These are phyloP conservation scores for Russula dissimulans DNA, from an alignment of 768 basidiomycete species.

Conservation along the genomic window DNA sequence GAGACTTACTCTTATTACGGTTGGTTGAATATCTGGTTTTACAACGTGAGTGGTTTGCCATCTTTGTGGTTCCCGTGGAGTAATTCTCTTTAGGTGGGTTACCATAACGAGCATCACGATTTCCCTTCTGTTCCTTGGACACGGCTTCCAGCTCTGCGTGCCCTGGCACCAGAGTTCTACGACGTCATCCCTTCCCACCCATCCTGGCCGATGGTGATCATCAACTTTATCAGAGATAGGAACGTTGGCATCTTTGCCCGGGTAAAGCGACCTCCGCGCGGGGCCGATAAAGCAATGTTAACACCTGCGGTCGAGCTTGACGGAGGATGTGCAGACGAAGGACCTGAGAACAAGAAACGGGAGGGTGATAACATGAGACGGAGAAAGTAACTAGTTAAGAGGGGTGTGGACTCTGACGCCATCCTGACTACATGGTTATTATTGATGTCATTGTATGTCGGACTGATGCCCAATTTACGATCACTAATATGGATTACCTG, in stretches of 20 bases:
- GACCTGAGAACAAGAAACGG: background rate
- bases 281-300: background rate
- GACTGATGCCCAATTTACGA: no score
- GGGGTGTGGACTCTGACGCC: no score
- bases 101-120: slow-evolving; percentile 99
- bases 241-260: slow-evolving; percentile 85
- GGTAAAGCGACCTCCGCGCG: slow-evolving; percentile 48
- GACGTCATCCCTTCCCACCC: slow-evolving; percentile 79
- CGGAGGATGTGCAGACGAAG: slow-evolving; percentile 18
- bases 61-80: background rate
- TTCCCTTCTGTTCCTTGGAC: slow-evolving; percentile 98
- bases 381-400: background rate
- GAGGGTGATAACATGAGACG: slow-evolving; percentile 2
- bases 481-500: no score
- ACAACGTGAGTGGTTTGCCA: slow-evolving; percentile 59
- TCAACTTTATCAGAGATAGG: slow-evolving; percentile 87
- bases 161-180: slow-evolving; percentile 88
- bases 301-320: slow-evolving; percentile 13
- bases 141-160: slow-evolving; percentile 70
- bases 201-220: slow-evolving; percentile 90
- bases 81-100: slow-evolving; percentile 61
- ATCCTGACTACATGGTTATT: no score
- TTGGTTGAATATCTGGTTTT: slow-evolving; percentile 77
- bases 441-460: no score
- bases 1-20: slow-evolving; percentile 99